These are phyloP conservation scores for Neckera pumila DNA, from an alignment of 225 moss, liverwort and hornwort species.

Conservation along the genomic window DNA sequence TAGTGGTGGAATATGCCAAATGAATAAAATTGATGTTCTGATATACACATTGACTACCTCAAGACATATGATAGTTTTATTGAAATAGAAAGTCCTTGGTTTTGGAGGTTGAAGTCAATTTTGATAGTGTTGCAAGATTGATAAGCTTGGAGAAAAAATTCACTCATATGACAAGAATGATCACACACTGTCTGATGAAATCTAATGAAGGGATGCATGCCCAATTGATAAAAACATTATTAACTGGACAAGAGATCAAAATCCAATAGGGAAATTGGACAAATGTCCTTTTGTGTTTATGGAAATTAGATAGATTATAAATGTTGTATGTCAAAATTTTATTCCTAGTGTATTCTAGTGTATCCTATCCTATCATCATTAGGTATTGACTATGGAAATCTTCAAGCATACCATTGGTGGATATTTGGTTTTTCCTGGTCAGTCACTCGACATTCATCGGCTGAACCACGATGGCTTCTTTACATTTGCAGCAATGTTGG, in stretches of 20 bases:
- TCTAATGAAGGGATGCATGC: not conserved
- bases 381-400: not conserved
- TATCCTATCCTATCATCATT: not conserved
- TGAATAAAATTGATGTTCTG: not conserved
- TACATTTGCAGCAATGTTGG: not conserved
- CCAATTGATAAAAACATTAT: not conserved
- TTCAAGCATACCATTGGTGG: not conserved
- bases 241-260: not conserved
- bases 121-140: not conserved
- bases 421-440: not conserved
- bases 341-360: not conserved
- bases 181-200: not conserved
- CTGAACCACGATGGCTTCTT: not conserved
- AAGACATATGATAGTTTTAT: not conserved
- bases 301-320: too few relatives aligned
- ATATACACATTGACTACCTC: not conserved
- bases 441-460: not conserved
- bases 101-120: not conserved
- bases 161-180: not conserved
- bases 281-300: not conserved
- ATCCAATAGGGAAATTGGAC: not conserved
- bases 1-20: not conserved
- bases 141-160: not conserved
- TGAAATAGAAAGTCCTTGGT: not conserved
- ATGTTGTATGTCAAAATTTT: not conserved